Evolutionary conservation across 176 grass and related monocot genomes (phyloP).

Genomic region (Calamus simplicifolius): DNA sequence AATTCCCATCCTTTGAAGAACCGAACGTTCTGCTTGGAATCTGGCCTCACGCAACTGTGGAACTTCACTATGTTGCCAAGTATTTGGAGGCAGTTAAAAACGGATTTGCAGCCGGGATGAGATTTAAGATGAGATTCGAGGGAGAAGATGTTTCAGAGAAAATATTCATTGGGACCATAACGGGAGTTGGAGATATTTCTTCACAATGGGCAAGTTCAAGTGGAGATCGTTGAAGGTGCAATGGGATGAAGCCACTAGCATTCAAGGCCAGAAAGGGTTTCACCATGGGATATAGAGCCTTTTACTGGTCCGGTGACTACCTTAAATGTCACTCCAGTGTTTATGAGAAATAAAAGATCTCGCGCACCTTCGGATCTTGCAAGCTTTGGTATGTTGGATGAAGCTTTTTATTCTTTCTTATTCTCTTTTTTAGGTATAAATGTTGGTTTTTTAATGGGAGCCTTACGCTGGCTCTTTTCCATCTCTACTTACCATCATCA

Average conservation of each 20-base stretch:
- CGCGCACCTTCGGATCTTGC: constrained; percentile 24
- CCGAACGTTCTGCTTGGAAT: too few relatives aligned
- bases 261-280: constrained; percentile 64
- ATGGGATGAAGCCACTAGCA: constrained; percentile 61
- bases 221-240: constrained; percentile 86
- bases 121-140: constrained; percentile 54
- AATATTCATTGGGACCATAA: constrained; percentile 68
- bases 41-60: too few relatives aligned
- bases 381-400: background rate
- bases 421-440: background rate
- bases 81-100: constrained; percentile 39
- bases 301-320: constrained; percentile 23
- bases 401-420: background rate
- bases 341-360: constrained; percentile 47
- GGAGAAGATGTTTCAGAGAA: constrained; percentile 48
- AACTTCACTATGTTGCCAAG: constrained; percentile 36
- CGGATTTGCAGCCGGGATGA: constrained; percentile 28
- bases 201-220: constrained; percentile 65
- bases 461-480: too few relatives aligned
- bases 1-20: too few relatives aligned
- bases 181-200: constrained; percentile 49
- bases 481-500: too few relatives aligned
- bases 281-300: constrained; percentile 71
- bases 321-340: constrained; percentile 27
- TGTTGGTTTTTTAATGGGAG: too few relatives aligned